Conservation (phyloP, 2,329 filamentous ascomycete genomes). For the Beauveria caledonica region DNA sequence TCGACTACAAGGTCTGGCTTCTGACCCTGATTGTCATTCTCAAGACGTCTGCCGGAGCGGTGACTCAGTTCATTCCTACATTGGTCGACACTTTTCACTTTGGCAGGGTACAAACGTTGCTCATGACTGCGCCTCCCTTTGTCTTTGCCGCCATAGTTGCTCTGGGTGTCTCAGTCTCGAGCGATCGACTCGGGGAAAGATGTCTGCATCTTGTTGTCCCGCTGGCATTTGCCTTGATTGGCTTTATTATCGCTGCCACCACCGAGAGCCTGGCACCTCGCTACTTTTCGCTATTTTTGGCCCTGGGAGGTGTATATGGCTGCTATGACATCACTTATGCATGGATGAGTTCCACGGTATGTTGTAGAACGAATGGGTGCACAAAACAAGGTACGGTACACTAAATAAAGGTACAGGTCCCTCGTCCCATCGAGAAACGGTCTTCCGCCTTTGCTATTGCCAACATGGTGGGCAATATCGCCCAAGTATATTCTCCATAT, state of each 20-base stretch:
- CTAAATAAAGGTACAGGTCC: constrained; percentile 29
- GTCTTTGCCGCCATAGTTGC: constrained; percentile 54
- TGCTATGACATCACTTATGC: constrained; percentile 12
- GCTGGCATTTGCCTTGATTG: constrained; percentile 50
- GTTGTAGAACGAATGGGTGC: constrained; percentile 14
- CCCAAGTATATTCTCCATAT: constrained; percentile 39
- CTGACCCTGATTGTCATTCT: constrained; percentile 44
- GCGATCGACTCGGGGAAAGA: constrained; percentile 62
- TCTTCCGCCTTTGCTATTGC: constrained; percentile 59
- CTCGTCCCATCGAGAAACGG: constrained; percentile 59
- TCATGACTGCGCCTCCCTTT: constrained; percentile 59
- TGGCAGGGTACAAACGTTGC: constrained; percentile 47
- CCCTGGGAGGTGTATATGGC: constrained; percentile 10
- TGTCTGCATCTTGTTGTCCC: constrained; percentile 60
- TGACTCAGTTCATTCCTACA: constrained; percentile 63
- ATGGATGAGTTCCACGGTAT: constrained; percentile 12
- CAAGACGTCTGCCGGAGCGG: constrained; percentile 46
- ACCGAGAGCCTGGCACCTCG: constrained; percentile 53
- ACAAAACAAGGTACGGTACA: no score
- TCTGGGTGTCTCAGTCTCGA: constrained; percentile 60
- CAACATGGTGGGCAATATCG: constrained; percentile 57
- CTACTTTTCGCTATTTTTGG: constrained; percentile 32
- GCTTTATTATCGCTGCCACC: constrained; percentile 60
- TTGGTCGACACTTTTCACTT: constrained; percentile 63
- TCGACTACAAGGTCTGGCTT: constrained; percentile 53